A percentile compares a stretch with the other conserved stretches of the same genome.
These are phyloP conservation scores for Aureobasidium sp. DNA, from an alignment of 2,329 filamentous ascomycete genomes.

Conservation along the genomic window DNA sequence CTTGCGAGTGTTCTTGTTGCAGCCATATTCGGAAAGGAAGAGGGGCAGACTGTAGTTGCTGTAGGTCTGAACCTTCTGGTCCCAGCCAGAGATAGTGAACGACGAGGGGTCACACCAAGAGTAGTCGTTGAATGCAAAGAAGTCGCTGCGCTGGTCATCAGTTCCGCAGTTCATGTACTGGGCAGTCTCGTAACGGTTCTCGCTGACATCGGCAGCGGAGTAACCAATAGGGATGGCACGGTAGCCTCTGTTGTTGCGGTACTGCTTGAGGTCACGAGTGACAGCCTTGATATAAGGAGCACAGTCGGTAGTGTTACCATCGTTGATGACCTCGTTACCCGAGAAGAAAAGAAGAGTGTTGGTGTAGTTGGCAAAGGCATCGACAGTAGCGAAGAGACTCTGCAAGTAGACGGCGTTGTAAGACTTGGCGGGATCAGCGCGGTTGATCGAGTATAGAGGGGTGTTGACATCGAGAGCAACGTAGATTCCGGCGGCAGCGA, in stretches of 20 bases:
- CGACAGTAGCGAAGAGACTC: constrained; percentile 79
- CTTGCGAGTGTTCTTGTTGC: constrained; percentile 70
- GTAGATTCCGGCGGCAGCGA: constrained; percentile 84
- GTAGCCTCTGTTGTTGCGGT: constrained; percentile 63
- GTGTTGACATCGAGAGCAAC: constrained; percentile 87
- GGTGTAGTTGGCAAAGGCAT: constrained; percentile 72
- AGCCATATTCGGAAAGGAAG: constrained; percentile 94
- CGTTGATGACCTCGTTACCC: constrained; percentile 67
- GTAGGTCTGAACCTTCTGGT: constrained; percentile 82
- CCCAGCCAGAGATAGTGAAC: constrained; percentile 69
- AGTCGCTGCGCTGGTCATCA: constrained; percentile 77
- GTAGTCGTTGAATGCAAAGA: constrained; percentile 86
- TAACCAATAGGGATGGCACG: constrained; percentile 70
- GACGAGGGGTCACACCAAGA: constrained; percentile 72
- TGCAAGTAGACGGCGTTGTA: constrained; percentile 86
- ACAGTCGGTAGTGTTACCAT: constrained; percentile 53
- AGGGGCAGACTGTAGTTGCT: constrained; percentile 79
- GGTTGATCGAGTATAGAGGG: constrained; percentile 83
- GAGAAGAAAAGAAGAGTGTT: constrained; percentile 85
- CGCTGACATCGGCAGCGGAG: constrained; percentile 76
- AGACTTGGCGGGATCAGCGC: constrained; percentile 60
- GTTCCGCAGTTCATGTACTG: constrained; percentile 89
- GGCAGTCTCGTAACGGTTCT: constrained; percentile 77
- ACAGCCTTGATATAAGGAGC: constrained; percentile 67
- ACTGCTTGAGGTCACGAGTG: constrained; percentile 73